These are phyloP conservation scores for Leccinum brunneo-olivaceum DNA, from an alignment of 1,284 basidiomycete species.

Conservation along the genomic window DNA sequence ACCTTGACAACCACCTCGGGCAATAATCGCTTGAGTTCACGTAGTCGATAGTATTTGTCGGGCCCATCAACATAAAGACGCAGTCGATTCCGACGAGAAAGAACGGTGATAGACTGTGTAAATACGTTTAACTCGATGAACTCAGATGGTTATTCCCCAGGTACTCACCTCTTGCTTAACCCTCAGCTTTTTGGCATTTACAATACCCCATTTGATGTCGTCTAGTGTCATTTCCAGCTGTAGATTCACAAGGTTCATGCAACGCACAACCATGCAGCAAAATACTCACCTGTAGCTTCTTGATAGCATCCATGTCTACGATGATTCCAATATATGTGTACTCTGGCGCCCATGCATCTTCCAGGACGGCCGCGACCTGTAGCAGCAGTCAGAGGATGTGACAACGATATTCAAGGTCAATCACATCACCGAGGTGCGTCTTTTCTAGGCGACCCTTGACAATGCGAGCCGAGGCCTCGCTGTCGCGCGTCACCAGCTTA, in stretches of 20 bases:
- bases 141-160: slow-evolving; percentile 3
- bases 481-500: slow-evolving; percentile 80
- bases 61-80: slow-evolving; percentile 82
- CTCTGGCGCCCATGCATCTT: slow-evolving; percentile 92
- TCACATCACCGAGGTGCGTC: slow-evolving; percentile 88
- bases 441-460: slow-evolving; percentile 97
- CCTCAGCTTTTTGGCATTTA: slow-evolving; percentile 85
- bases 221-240: slow-evolving; percentile 91
- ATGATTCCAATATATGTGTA: slow-evolving; percentile 94
- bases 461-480: slow-evolving; percentile 89
- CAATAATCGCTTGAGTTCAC: slow-evolving; percentile 77
- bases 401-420: neutral
- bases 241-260: neutral
- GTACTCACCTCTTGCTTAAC: slow-evolving; percentile 75
- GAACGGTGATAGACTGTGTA: slow-evolving; percentile 62
- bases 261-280: neutral
- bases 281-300: slow-evolving; percentile 74
- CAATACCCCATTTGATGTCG: slow-evolving; percentile 90
- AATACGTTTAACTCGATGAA: slow-evolving; percentile 1
- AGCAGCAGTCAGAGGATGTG: neutral
- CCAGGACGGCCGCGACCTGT: slow-evolving; percentile 86
- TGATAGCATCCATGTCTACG: slow-evolving; percentile 85
- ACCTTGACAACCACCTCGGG: slow-evolving; percentile 87
- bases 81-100: slow-evolving; percentile 73
- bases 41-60: slow-evolving; percentile 85